Base-by-base conservation (phyloP, 306 rosid genomes). In the Cyamopsis tetragonoloba region DNA sequence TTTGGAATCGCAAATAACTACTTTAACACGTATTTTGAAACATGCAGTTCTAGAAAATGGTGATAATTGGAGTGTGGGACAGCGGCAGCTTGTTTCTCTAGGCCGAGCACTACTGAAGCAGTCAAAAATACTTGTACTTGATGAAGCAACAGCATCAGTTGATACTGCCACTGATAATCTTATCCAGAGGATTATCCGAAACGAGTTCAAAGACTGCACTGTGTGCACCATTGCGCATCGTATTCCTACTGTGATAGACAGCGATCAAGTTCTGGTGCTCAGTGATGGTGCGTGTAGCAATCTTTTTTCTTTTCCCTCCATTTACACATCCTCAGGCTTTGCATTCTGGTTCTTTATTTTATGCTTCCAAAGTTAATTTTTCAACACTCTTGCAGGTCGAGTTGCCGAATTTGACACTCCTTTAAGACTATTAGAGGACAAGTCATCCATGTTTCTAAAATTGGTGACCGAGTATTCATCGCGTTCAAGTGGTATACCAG, bases 21-120 rank as follows among this genome's bases (percentile, higher is more conserved):
- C 69, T 50, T 27, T 71, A 80, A 65, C 24, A 15, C 20, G 19
- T 44, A 15, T 43, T 48, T 51, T 62, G 68, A 30, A 77, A 75
- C 55, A 43, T 73, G 64, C 92, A 95, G 99, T 95, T 72, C 80
- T 90, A n/a, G 99, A 95, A 80, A 93, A 88, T 93, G 99, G 99
- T 73, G 99, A 93, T 72, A 93, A 93, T 55, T 93, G 99, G 99
- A 93, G 99, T 66, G 97, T 90, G 55, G 99, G 99, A 35, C 99
- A 93, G 81, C 83, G 99, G 47, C 99, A 93, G 74, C 99, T 93
- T 49, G 96, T 93, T 63, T 80, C 99, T 18, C 71, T 93, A 20
- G 99, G 99, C 53, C 88, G 99, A 63, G 99, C 99, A 41, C 80
- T 93, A 66, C 86, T 93, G 63, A 88, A 87, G 86, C 97, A 93